These are phyloP conservation scores for Camellia japonica DNA, from an alignment of 148 eudicot species.

Conservation along the genomic window DNA sequence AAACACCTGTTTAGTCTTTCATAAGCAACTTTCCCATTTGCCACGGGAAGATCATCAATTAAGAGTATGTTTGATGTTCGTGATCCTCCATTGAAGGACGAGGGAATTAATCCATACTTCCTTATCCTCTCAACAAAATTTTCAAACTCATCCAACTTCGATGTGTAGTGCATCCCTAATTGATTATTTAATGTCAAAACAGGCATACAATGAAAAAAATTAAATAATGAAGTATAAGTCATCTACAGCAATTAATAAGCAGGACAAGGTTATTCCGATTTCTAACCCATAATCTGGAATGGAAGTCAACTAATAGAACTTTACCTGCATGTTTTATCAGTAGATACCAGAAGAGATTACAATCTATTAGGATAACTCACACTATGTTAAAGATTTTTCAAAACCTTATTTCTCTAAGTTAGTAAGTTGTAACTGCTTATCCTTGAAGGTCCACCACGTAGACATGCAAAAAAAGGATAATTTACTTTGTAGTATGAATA, in stretches of 20 bases:
- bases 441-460: neutral
- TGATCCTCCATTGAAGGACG: constrained; percentile 32
- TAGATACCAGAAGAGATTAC: neutral
- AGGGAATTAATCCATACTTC: constrained; percentile 68
- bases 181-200: neutral
- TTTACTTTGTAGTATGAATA: neutral
- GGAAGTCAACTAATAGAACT: neutral
- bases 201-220: neutral
- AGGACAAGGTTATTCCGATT: neutral
- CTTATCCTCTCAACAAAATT: constrained; percentile 76
- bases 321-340: neutral
- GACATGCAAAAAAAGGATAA: neutral
- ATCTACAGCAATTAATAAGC: neutral
- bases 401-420: neutral
- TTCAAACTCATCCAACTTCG: constrained; percentile 95
- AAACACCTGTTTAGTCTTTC: constrained; percentile 63
- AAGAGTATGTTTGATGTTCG: constrained; percentile 49
- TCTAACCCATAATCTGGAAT: no score
- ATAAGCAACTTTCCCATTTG: constrained; percentile 66
- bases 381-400: neutral
- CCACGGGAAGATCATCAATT: constrained; percentile 90
- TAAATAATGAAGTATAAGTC: neutral
- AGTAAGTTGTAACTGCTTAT: neutral
- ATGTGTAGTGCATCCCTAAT: constrained; percentile 65
- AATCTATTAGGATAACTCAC: neutral